Evolutionary conservation across 345 rosid species (phyloP).

Genomic region (Syzygium grande): DNA sequence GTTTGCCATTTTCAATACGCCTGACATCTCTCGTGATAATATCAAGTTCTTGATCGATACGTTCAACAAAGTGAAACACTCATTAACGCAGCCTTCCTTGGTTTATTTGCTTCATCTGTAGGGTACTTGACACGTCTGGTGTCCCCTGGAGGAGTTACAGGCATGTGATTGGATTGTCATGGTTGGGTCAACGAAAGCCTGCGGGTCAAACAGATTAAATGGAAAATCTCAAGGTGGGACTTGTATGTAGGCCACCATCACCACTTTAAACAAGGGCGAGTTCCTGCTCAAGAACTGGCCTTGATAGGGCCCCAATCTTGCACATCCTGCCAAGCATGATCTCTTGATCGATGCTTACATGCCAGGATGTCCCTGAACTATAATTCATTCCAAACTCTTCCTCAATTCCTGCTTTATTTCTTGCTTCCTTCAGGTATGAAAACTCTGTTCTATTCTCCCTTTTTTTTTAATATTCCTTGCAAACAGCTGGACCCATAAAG

Average conservation of each 20-base stretch:
- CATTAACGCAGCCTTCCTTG: not conserved
- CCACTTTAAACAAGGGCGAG: not conserved
- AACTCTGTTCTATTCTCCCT: no score
- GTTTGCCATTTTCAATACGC: no score
- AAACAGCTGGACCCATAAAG: no score
- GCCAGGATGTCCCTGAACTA: not conserved
- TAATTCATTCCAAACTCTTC: not conserved
- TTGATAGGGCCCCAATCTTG: not conserved
- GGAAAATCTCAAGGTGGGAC: not conserved
- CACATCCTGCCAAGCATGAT: not conserved
- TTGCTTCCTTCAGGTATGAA: not conserved
- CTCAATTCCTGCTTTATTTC: not conserved
- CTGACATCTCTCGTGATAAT: not conserved
- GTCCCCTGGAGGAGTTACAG: not conserved
- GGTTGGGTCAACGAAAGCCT: not conserved
- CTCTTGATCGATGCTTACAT: not conserved
- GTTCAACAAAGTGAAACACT: not conserved
- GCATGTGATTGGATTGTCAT: not conserved
- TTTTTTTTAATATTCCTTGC: no score
- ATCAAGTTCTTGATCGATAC: not conserved
- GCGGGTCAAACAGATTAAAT: not conserved
- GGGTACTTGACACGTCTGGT: not conserved
- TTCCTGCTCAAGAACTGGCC: not conserved
- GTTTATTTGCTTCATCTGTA: not conserved
- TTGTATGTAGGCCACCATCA: not conserved